phyloP scores from a whole-genome alignment of 805 yeast genomes.

The Yarrowia sp. region DNA sequence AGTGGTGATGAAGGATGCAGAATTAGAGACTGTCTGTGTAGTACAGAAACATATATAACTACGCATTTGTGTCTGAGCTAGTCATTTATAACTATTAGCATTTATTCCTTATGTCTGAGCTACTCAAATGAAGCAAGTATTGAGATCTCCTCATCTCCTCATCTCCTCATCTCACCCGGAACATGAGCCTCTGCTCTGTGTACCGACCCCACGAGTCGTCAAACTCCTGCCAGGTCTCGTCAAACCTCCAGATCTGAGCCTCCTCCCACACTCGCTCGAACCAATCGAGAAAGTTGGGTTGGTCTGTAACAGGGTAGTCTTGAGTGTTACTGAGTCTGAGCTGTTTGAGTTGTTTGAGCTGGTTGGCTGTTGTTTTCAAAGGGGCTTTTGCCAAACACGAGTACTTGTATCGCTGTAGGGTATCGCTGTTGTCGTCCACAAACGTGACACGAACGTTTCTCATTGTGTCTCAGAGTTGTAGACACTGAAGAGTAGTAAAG shows the following conservation, averaged over 20 bases:
- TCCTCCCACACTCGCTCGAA: background rate
- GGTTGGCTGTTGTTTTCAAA: no score
- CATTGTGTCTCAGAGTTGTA: background rate
- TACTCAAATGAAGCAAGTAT: slow-evolving; percentile 9
- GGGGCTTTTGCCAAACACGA: no score
- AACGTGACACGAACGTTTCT: background rate
- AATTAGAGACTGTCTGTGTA: slow-evolving; percentile 5
- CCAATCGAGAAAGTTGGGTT: background rate
- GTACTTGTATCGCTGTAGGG: background rate
- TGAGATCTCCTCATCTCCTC: background rate
- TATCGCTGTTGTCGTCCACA: background rate
- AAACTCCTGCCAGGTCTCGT: background rate
- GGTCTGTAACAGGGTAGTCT: background rate
- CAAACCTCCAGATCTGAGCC: background rate
- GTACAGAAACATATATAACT: no score
- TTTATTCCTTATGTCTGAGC: no score
- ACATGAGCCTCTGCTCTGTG: background rate
- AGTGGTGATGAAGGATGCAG: background rate
- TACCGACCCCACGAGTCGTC: slow-evolving; percentile 5
- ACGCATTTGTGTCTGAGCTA: no score
- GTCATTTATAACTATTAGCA: no score
- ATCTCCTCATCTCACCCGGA: background rate
- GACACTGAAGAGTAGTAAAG: no score
- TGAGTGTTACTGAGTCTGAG: background rate
- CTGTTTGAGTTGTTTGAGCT: no score